These are phyloP conservation scores for Phylloporus arenicola DNA, from an alignment of 768 basidiomycete genomes.

Conservation along the genomic window DNA sequence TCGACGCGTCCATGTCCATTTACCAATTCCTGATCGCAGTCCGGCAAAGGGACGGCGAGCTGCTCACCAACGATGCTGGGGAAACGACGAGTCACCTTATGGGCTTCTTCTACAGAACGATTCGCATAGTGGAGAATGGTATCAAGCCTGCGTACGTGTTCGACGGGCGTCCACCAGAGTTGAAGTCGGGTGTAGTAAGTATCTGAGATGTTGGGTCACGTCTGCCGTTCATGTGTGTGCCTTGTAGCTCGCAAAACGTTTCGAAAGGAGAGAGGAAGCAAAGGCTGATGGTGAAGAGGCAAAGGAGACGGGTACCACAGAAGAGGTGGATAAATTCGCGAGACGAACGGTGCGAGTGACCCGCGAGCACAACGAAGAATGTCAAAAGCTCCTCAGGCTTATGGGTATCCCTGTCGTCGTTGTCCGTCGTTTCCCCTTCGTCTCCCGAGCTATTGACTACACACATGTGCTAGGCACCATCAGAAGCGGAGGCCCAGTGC, in stretches of 20 bases:
- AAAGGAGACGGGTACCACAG: slow-evolving; percentile 89
- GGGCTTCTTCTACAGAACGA: slow-evolving; percentile 98
- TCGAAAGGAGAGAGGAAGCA: slow-evolving; percentile 84
- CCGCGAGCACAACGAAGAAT: slow-evolving; percentile 94
- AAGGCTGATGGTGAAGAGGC: slow-evolving; percentile 95
- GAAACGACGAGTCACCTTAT: slow-evolving; percentile 98
- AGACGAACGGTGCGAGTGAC: slow-evolving; percentile 94
- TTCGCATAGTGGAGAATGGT: slow-evolving; percentile 96
- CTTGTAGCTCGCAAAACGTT: slow-evolving; percentile 88
- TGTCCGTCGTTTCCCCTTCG: slow-evolving; percentile 41
- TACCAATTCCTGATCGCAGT: slow-evolving; percentile 99
- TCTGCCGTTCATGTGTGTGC: background rate
- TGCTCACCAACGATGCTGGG: slow-evolving; percentile 95
- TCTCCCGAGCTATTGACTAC: background rate
- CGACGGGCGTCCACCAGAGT: slow-evolving; percentile 95
- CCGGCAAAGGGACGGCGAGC: slow-evolving; percentile 91
- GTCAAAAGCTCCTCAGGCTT: slow-evolving; percentile 73
- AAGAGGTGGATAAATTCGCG: slow-evolving; percentile 88
- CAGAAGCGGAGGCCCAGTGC: slow-evolving; percentile 98
- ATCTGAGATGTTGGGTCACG: background rate
- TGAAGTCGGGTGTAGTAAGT: slow-evolving; percentile 95
- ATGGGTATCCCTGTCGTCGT: slow-evolving; percentile 98
- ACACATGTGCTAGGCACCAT: slow-evolving; percentile 68
- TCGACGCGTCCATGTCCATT: slow-evolving; percentile 96
- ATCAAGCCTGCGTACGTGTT: slow-evolving; percentile 98